A percentile compares a stretch with the other conserved stretches of the same genome.
Conservation (phyloP, 495 filamentous ascomycete genomes). For the Sabuloglossum arenarium region DNA sequence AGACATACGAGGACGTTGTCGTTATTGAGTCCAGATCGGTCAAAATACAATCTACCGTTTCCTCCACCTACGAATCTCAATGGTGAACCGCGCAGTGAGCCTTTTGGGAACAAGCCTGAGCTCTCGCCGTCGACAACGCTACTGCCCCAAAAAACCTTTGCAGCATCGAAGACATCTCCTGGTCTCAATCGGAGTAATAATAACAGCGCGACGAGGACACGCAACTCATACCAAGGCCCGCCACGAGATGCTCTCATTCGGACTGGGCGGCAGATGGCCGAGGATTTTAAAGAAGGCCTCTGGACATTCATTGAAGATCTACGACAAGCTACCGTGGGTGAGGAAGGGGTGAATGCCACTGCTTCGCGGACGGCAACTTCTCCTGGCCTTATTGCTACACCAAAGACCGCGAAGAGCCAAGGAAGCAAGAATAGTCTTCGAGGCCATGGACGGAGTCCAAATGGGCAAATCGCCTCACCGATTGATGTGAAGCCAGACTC, state of each 20-base stretch:
- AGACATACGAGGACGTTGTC: constrained; percentile 64
- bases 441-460: background rate
- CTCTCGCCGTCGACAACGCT: background rate
- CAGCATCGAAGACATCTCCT: background rate
- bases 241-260: constrained; percentile 31
- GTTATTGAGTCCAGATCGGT: constrained; percentile 47
- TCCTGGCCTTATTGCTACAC: background rate
- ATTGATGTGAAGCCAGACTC: background rate
- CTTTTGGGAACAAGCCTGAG: background rate
- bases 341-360: constrained; percentile 42
- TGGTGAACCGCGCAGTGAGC: background rate
- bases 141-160: background rate
- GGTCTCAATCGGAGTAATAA: background rate
- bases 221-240: constrained; percentile 1
- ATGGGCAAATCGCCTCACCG: background rate
- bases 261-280: constrained; percentile 71
- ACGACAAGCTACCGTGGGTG: constrained; percentile 82
- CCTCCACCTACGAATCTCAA: constrained; percentile 19
- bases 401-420: background rate
- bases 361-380: background rate
- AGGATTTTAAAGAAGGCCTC: constrained; percentile 73
- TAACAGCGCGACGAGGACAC: background rate
- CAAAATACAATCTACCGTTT: constrained; percentile 19
- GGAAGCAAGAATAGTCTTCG: background rate
- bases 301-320: constrained; percentile 96